These are phyloP conservation scores for Neonectria faginata DNA, from an alignment of 2,329 filamentous ascomycete genomes.

Conservation along the genomic window DNA sequence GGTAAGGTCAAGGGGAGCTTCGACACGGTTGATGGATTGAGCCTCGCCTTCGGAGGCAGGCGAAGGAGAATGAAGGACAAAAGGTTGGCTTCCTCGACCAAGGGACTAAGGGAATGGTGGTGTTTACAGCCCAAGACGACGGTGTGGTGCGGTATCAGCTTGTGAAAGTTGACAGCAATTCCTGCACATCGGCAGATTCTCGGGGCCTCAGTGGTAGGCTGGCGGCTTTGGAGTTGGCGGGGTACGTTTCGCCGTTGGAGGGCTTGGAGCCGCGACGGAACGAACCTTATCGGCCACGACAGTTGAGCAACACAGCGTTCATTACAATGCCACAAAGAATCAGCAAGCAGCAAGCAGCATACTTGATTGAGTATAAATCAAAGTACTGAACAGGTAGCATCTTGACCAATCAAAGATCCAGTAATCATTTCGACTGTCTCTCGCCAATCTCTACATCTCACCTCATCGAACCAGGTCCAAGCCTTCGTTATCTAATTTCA, in stretches of 20 bases:
- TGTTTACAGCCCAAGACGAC: slow-evolving; percentile 33
- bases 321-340: neutral
- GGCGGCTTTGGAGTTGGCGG: slow-evolving; percentile 33
- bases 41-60: slow-evolving; percentile 27
- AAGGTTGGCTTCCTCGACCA: slow-evolving; percentile 43
- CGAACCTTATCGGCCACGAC: neutral
- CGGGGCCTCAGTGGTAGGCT: slow-evolving; percentile 41
- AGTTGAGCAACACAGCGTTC: neutral
- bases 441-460: neutral
- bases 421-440: neutral
- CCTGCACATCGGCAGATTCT: slow-evolving; percentile 47
- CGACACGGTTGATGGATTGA: slow-evolving; percentile 22
- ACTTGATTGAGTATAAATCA: neutral
- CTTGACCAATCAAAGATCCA: neutral
- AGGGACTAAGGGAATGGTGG: slow-evolving; percentile 26
- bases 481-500: neutral
- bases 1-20: slow-evolving; percentile 22
- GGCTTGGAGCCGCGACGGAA: slow-evolving; percentile 15
- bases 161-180: slow-evolving; percentile 45
- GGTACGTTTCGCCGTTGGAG: slow-evolving; percentile 37
- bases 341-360: neutral
- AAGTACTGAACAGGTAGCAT: neutral
- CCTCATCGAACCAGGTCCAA: neutral
- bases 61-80: slow-evolving; percentile 33
- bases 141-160: slow-evolving; percentile 9